Conservation (phyloP, 345 rosid species). For the Acer negundo region DNA sequence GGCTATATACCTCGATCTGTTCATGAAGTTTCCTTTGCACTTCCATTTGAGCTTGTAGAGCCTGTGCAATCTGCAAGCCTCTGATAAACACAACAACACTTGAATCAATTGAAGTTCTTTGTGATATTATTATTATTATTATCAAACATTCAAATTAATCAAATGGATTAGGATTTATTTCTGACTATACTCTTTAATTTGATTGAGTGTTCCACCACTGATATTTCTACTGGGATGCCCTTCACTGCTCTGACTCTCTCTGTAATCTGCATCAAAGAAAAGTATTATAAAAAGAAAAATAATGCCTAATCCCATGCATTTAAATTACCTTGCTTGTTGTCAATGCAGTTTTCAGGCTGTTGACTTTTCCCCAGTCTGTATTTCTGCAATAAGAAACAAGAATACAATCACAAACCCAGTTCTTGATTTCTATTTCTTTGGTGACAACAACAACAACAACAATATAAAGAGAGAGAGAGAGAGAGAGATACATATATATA, state of each 20-base stretch:
- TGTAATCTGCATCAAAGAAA: slow-evolving; percentile 42
- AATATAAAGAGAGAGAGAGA: neutral
- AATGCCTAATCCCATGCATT: neutral
- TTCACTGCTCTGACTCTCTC: slow-evolving; percentile 44
- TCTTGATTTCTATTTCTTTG: neutral
- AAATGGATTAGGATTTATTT: slow-evolving; percentile 6
- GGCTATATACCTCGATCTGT: slow-evolving; percentile 76
- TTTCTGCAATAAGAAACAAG: slow-evolving; percentile 56
- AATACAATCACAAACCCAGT: neutral
- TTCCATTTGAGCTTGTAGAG: slow-evolving; percentile 90
- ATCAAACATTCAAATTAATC: slow-evolving; percentile 14
- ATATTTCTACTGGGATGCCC: slow-evolving; percentile 26
- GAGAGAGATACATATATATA: too few relatives aligned
- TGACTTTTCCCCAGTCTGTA: slow-evolving; percentile 88
- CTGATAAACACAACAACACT: slow-evolving; percentile 41
- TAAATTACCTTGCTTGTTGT: slow-evolving; percentile 41
- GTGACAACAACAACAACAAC: slow-evolving; percentile 6
- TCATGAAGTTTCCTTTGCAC: slow-evolving; percentile 91
- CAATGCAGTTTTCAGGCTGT: slow-evolving; percentile 39
- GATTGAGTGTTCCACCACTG: slow-evolving; percentile 41
- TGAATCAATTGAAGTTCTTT: slow-evolving; percentile 12
- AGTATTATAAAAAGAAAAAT: neutral
- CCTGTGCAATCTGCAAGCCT: slow-evolving; percentile 70
- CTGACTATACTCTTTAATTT: slow-evolving; percentile 57
- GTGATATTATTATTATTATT: neutral